A percentile compares a stretch with the other conserved stretches of the same genome.
Conservation (phyloP, 1,284 basidiomycete species). For the Microbotryum lychnidis-dioicae region DNA sequence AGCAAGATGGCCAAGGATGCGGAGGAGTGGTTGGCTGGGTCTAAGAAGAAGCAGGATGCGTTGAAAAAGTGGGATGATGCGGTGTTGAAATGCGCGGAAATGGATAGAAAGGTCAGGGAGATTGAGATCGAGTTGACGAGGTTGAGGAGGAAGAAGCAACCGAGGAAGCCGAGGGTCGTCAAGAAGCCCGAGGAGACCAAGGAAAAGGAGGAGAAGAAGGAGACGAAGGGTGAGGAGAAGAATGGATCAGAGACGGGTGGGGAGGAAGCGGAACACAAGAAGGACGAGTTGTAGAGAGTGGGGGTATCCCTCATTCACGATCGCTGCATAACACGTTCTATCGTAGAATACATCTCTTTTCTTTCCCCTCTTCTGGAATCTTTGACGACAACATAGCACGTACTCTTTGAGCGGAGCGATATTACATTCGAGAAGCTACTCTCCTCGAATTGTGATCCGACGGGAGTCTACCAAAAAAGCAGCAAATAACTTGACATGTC, state of each 20-base stretch:
- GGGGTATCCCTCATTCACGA: too few species aligned
- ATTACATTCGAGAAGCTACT: too few species aligned
- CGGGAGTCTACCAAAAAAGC: too few species aligned
- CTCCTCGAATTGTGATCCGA: too few species aligned
- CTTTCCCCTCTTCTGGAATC: too few species aligned
- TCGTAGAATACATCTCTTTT: too few species aligned
- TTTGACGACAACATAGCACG: too few species aligned
- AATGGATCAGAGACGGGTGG: slow-evolving; percentile 12
- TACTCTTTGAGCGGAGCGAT: too few species aligned
- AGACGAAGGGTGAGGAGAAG: slow-evolving; percentile 8
- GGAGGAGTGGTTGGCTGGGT: slow-evolving; percentile 67
- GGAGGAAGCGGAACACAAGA: not conserved
- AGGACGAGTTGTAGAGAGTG: slow-evolving; percentile 6
- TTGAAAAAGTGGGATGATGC: slow-evolving; percentile 68
- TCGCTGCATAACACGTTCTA: too few species aligned
- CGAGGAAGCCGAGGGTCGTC: slow-evolving; percentile 19
- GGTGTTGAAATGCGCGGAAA: slow-evolving; percentile 67
- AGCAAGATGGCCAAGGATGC: slow-evolving; percentile 66
- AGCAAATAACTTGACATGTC: too few species aligned
- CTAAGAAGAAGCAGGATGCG: slow-evolving; percentile 68
- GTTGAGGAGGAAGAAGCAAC: slow-evolving; percentile 27
- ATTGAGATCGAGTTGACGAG: slow-evolving; percentile 58
- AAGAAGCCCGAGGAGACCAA: not conserved
- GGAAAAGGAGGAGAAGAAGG: not conserved
- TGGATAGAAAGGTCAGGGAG: slow-evolving; percentile 68